Base-by-base conservation (phyloP, 1,284 basidiomycete genomes). In the Ganoderma resinaceum region DNA sequence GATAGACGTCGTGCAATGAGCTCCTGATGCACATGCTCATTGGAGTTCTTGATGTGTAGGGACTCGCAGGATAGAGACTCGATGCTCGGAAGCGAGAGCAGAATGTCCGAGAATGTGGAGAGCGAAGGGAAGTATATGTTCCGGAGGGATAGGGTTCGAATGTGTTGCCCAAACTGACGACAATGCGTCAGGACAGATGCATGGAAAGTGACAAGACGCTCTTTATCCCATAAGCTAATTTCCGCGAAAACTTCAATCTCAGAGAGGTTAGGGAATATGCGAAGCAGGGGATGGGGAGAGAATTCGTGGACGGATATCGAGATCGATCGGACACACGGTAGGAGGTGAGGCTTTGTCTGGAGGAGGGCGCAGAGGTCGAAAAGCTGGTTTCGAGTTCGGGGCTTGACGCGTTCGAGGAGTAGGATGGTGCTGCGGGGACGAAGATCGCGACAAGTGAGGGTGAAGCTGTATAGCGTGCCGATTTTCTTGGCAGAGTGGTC, bases 361-460 rank as follows among this genome's bases (percentile, higher is more conserved):
- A 49, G 43, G 6, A 23, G 1, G 4, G 20, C 43, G 43, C 20
- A 49, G 3, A 49, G 43, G 23, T 16, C 43, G 9, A 49, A 49
- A 23, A 49, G 20, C 43, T 23, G 20, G 43, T 49, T 8, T 8
- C 43, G 43, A 9, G 3, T 11, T 11, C 23, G 23, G 52, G 16
- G 26, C 3, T 53, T 11, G 55, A 57, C 33, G 37, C 18, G 29
- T 6, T 16, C 1, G 16, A 35, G 20, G 31, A 57, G 55, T 18
- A 57, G 7, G n/a, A 35, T 20, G 20, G 31, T 18, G 33, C 55
- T 57, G 29, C 55, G 55, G 7, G 55, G 55, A 37, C 31, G 55
- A 20, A 57, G 55, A 2, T 57, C 31, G 55, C 55, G 29, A 16
- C 55, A 57, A n/a, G 55, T 57, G 33, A 57, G 55, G 18, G 55